These are phyloP conservation scores for Calonectria pseudoturangicola DNA, from an alignment of 2,329 filamentous ascomycete species.

Conservation along the genomic window DNA sequence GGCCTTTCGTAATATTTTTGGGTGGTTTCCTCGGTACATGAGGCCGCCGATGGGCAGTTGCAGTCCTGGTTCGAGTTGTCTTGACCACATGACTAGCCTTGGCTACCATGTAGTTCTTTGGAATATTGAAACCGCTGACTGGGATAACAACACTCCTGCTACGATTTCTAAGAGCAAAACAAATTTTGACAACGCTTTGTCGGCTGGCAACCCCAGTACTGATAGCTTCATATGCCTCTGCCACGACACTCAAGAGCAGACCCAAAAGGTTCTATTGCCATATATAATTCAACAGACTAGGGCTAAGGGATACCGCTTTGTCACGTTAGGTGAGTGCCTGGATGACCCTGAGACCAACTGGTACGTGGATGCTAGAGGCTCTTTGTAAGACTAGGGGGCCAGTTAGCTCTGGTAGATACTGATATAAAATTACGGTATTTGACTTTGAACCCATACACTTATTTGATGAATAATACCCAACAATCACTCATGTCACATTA, in stretches of 20 bases:
- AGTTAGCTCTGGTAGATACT: no score
- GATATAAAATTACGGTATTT: no score
- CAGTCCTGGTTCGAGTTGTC: conserved; percentile 59
- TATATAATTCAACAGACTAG: conserved; percentile 65
- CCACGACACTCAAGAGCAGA: conserved; percentile 69
- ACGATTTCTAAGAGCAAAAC: conserved; percentile 65
- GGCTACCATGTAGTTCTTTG: conserved; percentile 76
- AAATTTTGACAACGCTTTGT: conserved; percentile 61
- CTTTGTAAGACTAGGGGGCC: background rate
- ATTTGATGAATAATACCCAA: no score
- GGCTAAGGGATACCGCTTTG: conserved; percentile 64
- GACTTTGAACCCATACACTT: no score
- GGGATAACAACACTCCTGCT: conserved; percentile 69
- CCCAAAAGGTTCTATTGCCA: conserved; percentile 64
- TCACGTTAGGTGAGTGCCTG: conserved; percentile 72
- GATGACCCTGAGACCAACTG: conserved; percentile 71
- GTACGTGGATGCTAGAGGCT: conserved; percentile 62
- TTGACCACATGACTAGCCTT: conserved; percentile 61
- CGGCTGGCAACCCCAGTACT: conserved; percentile 51
- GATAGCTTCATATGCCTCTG: conserved; percentile 71
- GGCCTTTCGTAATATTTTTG: conserved; percentile 64
- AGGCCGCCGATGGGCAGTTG: conserved; percentile 68
- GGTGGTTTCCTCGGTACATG: conserved; percentile 65
- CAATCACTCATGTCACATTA: no score
- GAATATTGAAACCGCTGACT: conserved; percentile 77